Evolutionary conservation across 306 rosid genomes (phyloP), one percentile per base, ranked within the genome.

Genomic region (Delonix regia): DNA sequence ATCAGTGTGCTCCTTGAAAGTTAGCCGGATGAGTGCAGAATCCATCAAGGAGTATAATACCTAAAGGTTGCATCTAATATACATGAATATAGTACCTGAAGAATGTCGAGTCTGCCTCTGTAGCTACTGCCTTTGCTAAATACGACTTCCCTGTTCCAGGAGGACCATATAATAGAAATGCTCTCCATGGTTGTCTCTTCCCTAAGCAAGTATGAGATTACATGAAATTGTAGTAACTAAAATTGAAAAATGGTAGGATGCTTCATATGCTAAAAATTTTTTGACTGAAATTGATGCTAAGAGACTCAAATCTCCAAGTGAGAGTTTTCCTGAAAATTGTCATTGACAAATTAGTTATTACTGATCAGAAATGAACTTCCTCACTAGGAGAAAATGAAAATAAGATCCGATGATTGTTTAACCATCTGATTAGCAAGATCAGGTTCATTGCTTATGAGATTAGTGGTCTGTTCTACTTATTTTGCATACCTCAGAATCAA

Each of bases 141-240:
- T 89, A 92, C 14, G 97, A 92, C 80, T 92, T 92, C 51, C 97
- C 97, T 55, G 97, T 92, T 83, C 97, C 97, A 61, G 97, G 97
- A 44, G 94, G 97, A 67, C 97, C 97, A 71, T 92, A 92, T 41
- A 92, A 81, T 10, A 92, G 77, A 83, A 92, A 89, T 56, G 94
- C 97, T 78, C 97, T 86, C 97, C 97, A 92, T 1, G 97, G 97
- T 64, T 82, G 85, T 86, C 94, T 88, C 85, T 92, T 92, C 34
- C 97, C 97, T 92, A 60, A 42, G 71, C 52, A 19, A 49, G 41
- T 36, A 55, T 55, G 34, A 57, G 75, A 80, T 69, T 41, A 69
- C 45, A 59, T 47, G 51, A 41, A 55, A 39, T 53, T 56, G 38
- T 6, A 42, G 33, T 33, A 19, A 71, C 19, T 24, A 33, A 30